Conservation (phyloP, 805 yeast genomes). For the Saitoella complicata region DNA sequence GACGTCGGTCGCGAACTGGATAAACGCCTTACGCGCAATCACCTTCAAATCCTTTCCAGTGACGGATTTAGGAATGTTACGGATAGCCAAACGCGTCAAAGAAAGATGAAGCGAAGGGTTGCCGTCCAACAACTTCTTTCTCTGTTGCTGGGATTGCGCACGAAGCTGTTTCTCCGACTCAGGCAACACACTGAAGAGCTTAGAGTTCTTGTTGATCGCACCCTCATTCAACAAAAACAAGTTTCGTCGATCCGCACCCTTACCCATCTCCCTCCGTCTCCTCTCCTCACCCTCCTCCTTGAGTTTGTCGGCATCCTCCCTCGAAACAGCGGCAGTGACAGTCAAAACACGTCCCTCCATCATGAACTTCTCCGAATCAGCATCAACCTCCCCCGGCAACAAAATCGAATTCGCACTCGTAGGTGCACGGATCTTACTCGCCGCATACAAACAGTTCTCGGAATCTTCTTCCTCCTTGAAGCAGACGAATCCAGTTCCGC, state of each 20-base stretch:
- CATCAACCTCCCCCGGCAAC: constrained; percentile 82
- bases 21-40: constrained; percentile 85
- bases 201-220: constrained; percentile 65
- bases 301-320: constrained; percentile 61
- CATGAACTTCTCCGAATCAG: constrained; percentile 44
- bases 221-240: constrained; percentile 85
- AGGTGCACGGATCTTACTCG: constrained; percentile 51
- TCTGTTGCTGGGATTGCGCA: constrained; percentile 67
- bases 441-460: constrained; percentile 51
- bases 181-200: constrained; percentile 52
- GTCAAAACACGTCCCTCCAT: constrained; percentile 84
- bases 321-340: constrained; percentile 68
- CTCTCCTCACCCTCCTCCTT: constrained; percentile 57
- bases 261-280: constrained; percentile 64
- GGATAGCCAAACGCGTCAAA: constrained; percentile 84
- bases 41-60: constrained; percentile 77
- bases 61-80: constrained; percentile 89
- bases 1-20: constrained; percentile 83
- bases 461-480: constrained; percentile 48
- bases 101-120: constrained; percentile 86
- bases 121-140: constrained; percentile 79
- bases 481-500: constrained; percentile 91
- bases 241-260: constrained; percentile 74
- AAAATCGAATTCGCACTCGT: constrained; percentile 40
- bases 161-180: constrained; percentile 69